Conservation (phyloP, 2,329 filamentous ascomycete genomes). For the Ceratocystis lukuohia region DNA sequence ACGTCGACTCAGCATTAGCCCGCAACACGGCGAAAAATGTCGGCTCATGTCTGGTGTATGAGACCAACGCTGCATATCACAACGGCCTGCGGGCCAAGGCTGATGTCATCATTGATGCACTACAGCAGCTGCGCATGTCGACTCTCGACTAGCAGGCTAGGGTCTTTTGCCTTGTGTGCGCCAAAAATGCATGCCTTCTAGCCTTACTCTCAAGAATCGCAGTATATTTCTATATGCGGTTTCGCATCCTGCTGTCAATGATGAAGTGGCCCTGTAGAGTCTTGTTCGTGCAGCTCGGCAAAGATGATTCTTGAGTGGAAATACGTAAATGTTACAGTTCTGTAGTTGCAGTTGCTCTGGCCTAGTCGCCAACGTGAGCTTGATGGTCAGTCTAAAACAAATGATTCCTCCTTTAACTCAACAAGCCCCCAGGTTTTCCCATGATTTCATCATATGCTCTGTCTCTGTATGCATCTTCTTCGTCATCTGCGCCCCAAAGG, state of each 20-base stretch:
- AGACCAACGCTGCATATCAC: slow-evolving; percentile 82
- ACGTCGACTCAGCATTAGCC: slow-evolving; percentile 66
- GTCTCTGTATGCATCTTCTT: slow-evolving; percentile 20
- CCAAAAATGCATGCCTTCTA: neutral
- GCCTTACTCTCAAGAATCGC: neutral
- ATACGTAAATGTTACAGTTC: neutral
- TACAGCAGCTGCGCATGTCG: slow-evolving; percentile 44
- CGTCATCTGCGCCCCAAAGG: slow-evolving; percentile 36
- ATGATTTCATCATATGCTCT: slow-evolving; percentile 18
- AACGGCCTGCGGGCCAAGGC: slow-evolving; percentile 61
- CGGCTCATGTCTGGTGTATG: slow-evolving; percentile 62
- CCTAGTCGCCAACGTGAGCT: neutral
- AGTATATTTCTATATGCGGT: neutral
- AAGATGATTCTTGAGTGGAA: neutral
- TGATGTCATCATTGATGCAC: slow-evolving; percentile 47
- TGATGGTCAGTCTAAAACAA: neutral
- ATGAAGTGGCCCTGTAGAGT: neutral
- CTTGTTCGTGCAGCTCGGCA: neutral
- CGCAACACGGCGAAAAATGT: slow-evolving; percentile 62
- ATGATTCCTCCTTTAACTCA: slow-evolving; percentile 1
- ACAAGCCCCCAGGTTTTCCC: slow-evolving; percentile 17
- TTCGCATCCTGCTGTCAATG: neutral
- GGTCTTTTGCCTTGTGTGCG: neutral
- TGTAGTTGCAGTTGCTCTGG: neutral
- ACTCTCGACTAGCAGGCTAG: slow-evolving; percentile 16